Percentiles rank a stretch among this genome's conserved stretches.
These are phyloP conservation scores for Picochlorum sp. DNA, from an alignment of 139 green algal species.

Conservation along the genomic window DNA sequence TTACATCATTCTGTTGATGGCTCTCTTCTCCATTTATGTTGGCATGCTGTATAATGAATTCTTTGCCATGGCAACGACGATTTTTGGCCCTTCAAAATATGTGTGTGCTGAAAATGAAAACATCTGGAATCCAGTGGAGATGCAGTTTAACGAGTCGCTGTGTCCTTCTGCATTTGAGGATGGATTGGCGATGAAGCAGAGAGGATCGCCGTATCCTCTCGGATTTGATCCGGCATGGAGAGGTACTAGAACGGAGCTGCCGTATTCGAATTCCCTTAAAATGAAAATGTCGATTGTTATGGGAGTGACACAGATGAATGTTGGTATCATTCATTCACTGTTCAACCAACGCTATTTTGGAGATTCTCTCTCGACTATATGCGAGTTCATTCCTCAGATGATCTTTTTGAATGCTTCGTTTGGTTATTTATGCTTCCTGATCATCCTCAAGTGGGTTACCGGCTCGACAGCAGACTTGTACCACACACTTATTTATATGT, in stretches of 20 bases:
- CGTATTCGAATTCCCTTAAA: constrained; percentile 94
- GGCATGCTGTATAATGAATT: constrained; percentile 97
- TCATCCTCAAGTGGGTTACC: constrained; percentile 89
- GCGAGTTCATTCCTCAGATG: constrained; percentile 84
- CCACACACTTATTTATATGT: constrained; percentile 99
- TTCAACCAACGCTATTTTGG: constrained; percentile 87
- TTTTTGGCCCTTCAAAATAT: constrained; percentile 63
- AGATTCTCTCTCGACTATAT: constrained; percentile 76
- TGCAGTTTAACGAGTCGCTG: constrained; percentile 27
- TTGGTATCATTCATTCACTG: constrained; percentile 85
- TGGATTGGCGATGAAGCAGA: constrained; percentile 32
- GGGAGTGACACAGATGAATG: constrained; percentile 90
- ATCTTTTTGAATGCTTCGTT: constrained; percentile 96
- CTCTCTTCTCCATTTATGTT: constrained; percentile 92
- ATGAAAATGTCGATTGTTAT: constrained; percentile 99
- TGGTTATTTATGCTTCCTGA: constrained; percentile 92
- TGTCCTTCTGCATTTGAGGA: constrained; percentile 35
- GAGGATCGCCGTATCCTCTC: constrained; percentile 59
- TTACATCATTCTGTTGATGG: constrained; percentile 96
- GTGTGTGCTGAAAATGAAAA: constrained; percentile 25
- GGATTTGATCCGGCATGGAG: constrained; percentile 96
- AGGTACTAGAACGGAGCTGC: constrained; percentile 90
- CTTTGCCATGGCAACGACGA: constrained; percentile 88
- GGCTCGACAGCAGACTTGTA: constrained; percentile 87
- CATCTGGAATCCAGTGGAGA: constrained; percentile 27